phyloP scores from a whole-genome alignment of 768 basidiomycete genomes.

The Tulasnella sp. region DNA sequence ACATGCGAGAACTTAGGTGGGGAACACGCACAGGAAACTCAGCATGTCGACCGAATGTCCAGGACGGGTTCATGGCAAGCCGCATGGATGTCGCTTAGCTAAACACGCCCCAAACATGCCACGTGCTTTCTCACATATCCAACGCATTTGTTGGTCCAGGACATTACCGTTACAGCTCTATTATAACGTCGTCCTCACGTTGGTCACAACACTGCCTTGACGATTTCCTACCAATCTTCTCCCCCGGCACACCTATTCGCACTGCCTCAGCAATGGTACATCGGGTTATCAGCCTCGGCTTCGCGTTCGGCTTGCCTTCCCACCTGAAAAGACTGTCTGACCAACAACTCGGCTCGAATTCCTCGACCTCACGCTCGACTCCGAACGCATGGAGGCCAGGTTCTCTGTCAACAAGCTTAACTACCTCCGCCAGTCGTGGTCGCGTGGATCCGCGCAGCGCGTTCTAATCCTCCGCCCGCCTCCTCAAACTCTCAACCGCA shows the following conservation, averaged over 20 bases:
- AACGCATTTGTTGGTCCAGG: no score
- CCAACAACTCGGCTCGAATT: constrained; percentile 17
- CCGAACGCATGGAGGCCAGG: constrained; percentile 25
- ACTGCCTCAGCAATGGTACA: constrained; percentile 15
- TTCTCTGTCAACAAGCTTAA: constrained; percentile 25
- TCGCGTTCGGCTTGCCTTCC: constrained; percentile 26
- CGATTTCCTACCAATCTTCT: constrained; percentile 25
- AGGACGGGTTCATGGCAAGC: no score
- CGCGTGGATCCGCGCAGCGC: constrained; percentile 25
- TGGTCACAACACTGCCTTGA: constrained; percentile 30
- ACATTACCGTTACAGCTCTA: constrained; percentile 24
- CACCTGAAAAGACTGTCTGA: constrained; percentile 21
- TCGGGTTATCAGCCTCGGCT: constrained; percentile 25
- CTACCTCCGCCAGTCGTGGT: constrained; percentile 21
- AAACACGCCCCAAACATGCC: no score
- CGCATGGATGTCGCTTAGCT: no score
- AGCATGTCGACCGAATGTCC: no score
- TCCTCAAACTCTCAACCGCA: constrained; percentile 23
- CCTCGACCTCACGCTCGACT: constrained; percentile 17
- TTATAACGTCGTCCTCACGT: constrained; percentile 24
- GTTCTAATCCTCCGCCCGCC: constrained; percentile 21
- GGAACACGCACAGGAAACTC: no score
- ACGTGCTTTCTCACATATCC: no score
- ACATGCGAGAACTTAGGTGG: no score
- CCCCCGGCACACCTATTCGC: constrained; percentile 15